A percentile compares a stretch with the other conserved stretches of the same genome.
Conservation (phyloP, 2,329 filamentous ascomycete genomes). For the Colletotrichum lentis region DNA sequence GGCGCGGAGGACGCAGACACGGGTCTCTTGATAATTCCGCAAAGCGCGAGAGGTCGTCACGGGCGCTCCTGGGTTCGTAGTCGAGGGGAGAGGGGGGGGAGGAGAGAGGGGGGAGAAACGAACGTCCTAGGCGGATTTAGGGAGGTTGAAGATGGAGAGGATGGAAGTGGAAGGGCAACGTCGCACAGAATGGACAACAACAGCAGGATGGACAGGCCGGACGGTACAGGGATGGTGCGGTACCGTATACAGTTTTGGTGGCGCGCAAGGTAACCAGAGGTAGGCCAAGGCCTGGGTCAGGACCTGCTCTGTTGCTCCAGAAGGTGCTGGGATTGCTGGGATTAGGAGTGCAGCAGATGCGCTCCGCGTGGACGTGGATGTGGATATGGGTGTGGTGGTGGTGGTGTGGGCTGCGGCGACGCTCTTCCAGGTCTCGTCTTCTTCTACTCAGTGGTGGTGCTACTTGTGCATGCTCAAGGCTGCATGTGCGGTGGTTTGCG, state of each 20-base stretch:
- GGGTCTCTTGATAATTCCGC: neutral
- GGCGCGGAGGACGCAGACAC: constrained; percentile 1
- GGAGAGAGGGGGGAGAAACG: constrained; percentile 10
- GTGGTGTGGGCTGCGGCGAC: constrained; percentile 8
- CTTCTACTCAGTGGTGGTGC: constrained; percentile 1
- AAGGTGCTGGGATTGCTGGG: constrained; percentile 18
- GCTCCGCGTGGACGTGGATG: constrained; percentile 22
- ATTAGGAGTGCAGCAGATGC: constrained; percentile 27
- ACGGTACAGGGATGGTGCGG: neutral
- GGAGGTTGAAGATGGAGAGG: constrained; percentile 36
- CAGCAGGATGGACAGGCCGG: constrained; percentile 16
- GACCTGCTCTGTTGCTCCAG: constrained; percentile 29
- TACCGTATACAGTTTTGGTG: neutral
- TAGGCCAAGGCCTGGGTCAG: constrained; percentile 13
- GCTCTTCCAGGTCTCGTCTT: neutral
- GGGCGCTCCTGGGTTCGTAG: constrained; percentile 28
- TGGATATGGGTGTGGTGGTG: neutral
- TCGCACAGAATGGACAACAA: constrained; percentile 28
- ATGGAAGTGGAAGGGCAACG: constrained; percentile 29
- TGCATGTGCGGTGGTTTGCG: neutral
- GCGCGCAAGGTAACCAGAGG: neutral
- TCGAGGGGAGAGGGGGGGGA: constrained; percentile 12
- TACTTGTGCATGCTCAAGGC: constrained; percentile 1
- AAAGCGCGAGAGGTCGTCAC: constrained; percentile 24
- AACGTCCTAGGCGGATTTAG: constrained; percentile 30